Base-by-base conservation (phyloP, 2,329 filamentous ascomycete genomes). In the Colletotrichum truncatum region DNA sequence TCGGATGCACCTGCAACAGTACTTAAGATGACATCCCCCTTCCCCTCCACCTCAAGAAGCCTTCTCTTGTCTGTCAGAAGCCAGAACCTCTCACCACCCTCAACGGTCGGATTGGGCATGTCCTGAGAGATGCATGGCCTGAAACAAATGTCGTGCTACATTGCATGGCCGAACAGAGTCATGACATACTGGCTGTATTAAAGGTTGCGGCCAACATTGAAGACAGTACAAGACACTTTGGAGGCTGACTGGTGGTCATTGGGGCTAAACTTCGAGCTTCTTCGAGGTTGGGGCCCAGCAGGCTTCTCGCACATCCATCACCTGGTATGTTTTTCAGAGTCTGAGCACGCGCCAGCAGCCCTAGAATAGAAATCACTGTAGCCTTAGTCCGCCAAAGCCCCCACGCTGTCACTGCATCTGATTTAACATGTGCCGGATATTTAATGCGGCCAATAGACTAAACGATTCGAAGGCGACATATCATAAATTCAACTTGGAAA, bases 31-130 rank as follows among this genome's bases (percentile, higher is more conserved):
- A 23, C 52, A n/a, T n/a, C n/a, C n/a, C n/a, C n/a, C n/a, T n/a
- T n/a, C n/a, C n/a, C n/a, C n/a, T 26, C 52, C 39, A 45, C 32
- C 25, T 16, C 39, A 39, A 32, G n/a, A n/a, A n/a, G n/a, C n/a
- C n/a, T n/a, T 60, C 28, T 60, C 11, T 32, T 60, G 30, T 41
- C 39, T 54, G 48, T 54, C 62, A 48, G 45, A 55, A 60, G 41
- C 54, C 54, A 25, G 39, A 16, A 36, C 48, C 38, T 46, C 39
- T 10, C 39, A 23, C 11, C 18, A 23, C 4, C 39, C 38, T n/a
- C 57, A 54, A 53, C 56, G 56, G 48, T 65, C 49, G 48, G 56
- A 60, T 41, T 38, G 39, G 56, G 56, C 21, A 61, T 43, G 48
- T 23, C n/a, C 62, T 38, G 43, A 43, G 26, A 59, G n/a, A 41